Conservation (phyloP, 192 early-diverging fungal genomes). For the Rhizophagus prolifer region DNA sequence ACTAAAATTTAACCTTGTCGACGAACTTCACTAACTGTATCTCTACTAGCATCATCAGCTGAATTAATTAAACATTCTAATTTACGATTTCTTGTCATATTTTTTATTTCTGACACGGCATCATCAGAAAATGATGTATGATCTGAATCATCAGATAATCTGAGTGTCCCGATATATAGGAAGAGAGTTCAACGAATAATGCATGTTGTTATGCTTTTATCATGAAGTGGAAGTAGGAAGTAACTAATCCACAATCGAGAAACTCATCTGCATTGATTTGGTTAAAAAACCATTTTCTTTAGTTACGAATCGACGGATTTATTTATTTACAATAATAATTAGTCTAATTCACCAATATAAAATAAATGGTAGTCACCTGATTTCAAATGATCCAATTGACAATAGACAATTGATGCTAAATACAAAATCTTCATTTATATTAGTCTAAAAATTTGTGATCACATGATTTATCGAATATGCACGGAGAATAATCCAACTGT, state of each 20-base stretch:
- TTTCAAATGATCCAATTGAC: too few relatives aligned
- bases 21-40: background rate
- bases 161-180: background rate
- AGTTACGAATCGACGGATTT: background rate
- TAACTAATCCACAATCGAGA: conserved; percentile 43
- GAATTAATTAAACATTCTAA: background rate
- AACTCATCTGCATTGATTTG: conserved; percentile 43
- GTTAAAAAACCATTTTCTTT: background rate
- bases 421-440: too few relatives aligned
- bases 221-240: background rate
- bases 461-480: too few relatives aligned
- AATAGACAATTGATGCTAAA: too few relatives aligned
- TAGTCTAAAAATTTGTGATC: too few relatives aligned
- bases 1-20: conserved; percentile 33
- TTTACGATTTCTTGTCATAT: conserved; percentile 7
- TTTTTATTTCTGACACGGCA: background rate
- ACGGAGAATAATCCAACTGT: too few relatives aligned
- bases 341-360: background rate
- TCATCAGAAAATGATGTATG: too few relatives aligned
- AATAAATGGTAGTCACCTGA: too few relatives aligned
- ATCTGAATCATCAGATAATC: too few relatives aligned
- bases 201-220: background rate
- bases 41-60: background rate
- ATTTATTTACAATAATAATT: background rate
- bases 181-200: conserved; percentile 1